These are phyloP conservation scores for Lichtheimia ornata DNA, from an alignment of 371 early-diverging fungal species.

Conservation along the genomic window DNA sequence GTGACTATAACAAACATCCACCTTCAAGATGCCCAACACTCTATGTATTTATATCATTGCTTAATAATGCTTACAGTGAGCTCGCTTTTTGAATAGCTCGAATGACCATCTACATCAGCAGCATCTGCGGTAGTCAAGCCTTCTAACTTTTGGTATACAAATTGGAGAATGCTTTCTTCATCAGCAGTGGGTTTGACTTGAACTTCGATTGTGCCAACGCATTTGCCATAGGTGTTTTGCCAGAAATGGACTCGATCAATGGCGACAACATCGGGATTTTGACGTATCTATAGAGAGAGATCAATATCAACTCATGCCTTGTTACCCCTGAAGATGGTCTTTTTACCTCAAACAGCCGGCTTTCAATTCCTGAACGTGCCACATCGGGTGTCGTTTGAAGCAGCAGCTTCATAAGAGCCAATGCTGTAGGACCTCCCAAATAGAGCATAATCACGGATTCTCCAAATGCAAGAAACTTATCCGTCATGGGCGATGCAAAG, in stretches of 20 bases:
- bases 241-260: conserved; percentile 62
- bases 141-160: conserved; percentile 55
- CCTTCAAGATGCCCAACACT: background rate
- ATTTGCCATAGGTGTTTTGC: conserved; percentile 64
- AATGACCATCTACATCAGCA: conserved; percentile 4
- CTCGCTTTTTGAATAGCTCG: conserved; percentile 39
- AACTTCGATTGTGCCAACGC: conserved; percentile 58
- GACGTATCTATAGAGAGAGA: conserved; percentile 29
- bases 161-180: conserved; percentile 51
- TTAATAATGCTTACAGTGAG: conserved; percentile 53
- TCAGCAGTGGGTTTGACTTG: conserved; percentile 55
- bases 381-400: conserved; percentile 45
- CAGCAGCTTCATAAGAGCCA: conserved; percentile 38
- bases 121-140: conserved; percentile 45
- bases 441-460: conserved; percentile 60
- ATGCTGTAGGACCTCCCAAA: conserved; percentile 44
- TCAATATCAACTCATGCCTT: background rate
- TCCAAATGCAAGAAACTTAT: conserved; percentile 53
- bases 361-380: conserved; percentile 38
- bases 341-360: conserved; percentile 39
- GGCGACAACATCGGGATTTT: conserved; percentile 48
- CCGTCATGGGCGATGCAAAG: conserved; percentile 34
- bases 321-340: too few relatives aligned
- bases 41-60: conserved; percentile 13
- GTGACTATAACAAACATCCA: too few relatives aligned